phyloP scores from a whole-genome alignment of 1,284 basidiomycete species.

The Sporisorium scitamineum region DNA sequence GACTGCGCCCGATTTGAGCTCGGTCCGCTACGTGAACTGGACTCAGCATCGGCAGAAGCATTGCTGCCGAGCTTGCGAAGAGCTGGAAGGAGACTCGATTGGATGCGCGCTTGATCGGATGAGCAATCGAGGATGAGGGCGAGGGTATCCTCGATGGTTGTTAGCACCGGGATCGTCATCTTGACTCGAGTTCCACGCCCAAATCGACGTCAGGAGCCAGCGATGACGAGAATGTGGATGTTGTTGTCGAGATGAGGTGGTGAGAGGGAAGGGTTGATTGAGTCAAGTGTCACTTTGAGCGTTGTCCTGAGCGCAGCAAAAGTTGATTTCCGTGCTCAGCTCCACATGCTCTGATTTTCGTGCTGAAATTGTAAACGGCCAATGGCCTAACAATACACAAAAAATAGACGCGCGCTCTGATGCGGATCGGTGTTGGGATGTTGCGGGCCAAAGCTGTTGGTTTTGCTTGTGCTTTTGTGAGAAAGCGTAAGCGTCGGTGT shows the following conservation, averaged over 20 bases:
- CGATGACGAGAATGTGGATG: background rate
- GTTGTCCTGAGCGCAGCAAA: constrained; percentile 25
- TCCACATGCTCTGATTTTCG: constrained; percentile 18
- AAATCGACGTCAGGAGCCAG: background rate
- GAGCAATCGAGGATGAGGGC: constrained; percentile 49
- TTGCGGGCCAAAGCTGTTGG: background rate
- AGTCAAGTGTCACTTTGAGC: constrained; percentile 17
- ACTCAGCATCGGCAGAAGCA: constrained; percentile 13
- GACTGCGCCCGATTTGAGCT: constrained; percentile 15
- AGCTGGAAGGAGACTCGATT: constrained; percentile 37
- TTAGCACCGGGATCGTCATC: constrained; percentile 36
- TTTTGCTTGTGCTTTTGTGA: background rate
- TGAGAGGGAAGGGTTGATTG: background rate
- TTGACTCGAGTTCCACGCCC: too few species aligned
- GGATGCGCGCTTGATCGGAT: constrained; percentile 15
- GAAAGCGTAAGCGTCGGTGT: too few species aligned
- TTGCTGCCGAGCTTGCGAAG: constrained; percentile 35
- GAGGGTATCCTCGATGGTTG: constrained; percentile 48
- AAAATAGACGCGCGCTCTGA: background rate
- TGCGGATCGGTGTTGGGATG: background rate
- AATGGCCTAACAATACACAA: background rate
- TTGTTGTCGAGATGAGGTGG: background rate
- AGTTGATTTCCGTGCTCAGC: background rate
- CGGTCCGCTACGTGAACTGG: constrained; percentile 9
- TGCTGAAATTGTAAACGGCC: background rate